Conservation (phyloP, 768 basidiomycete species). For the Boletus coccyginus region DNA sequence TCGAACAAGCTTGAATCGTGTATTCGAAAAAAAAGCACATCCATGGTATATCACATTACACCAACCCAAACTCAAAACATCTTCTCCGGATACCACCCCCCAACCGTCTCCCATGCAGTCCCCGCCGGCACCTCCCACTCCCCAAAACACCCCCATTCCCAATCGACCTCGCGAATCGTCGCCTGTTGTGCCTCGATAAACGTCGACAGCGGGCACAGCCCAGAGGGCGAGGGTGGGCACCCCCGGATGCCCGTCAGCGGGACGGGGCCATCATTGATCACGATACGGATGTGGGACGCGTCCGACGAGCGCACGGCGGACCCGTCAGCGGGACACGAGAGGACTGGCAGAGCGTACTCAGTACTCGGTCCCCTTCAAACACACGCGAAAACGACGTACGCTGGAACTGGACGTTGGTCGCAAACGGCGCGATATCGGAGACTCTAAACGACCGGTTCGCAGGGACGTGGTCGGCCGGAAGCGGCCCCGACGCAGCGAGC, state of each 20-base stretch:
- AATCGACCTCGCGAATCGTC: constrained; percentile 65
- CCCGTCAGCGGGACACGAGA: constrained; percentile 43
- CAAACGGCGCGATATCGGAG: constrained; percentile 81
- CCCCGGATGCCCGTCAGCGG: constrained; percentile 77
- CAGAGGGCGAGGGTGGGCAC: constrained; percentile 57
- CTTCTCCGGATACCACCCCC: constrained; percentile 23
- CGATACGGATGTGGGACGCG: constrained; percentile 66
- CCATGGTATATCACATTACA: no score
- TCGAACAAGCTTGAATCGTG: no score
- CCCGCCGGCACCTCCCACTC: constrained; percentile 73
- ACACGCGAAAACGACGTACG: constrained; percentile 37
- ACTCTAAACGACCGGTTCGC: constrained; percentile 63
- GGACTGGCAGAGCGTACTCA: constrained; percentile 40
- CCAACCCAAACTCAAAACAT: no score
- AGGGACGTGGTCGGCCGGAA: constrained; percentile 73
- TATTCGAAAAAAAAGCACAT: no score
- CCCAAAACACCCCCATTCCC: constrained; percentile 71
- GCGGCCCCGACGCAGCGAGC: constrained; percentile 68
- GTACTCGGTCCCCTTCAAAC: no score
- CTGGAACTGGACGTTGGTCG: constrained; percentile 88
- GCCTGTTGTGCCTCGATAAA: constrained; percentile 72
- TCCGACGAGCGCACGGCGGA: neutral
- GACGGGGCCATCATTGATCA: constrained; percentile 85
- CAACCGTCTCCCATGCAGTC: constrained; percentile 59
- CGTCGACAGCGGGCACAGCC: constrained; percentile 70